Evolutionary conservation across 306 rosid species (phyloP), one percentile per base, ranked within the genome.

Genomic region (Pterocarpus macrocarpus): DNA sequence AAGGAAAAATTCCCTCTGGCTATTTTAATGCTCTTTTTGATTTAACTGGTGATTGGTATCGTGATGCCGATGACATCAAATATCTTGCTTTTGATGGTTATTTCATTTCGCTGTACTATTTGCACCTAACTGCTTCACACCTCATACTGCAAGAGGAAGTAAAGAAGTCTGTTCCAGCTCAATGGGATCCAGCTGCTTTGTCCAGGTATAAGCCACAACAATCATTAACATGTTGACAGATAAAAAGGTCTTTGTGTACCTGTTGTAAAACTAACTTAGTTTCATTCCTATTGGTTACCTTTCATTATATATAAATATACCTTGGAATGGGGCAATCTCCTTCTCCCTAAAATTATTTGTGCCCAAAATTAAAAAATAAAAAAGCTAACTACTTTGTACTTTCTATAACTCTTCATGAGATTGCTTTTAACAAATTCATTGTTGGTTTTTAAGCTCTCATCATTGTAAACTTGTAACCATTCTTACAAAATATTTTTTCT

Each of bases 1-100:
- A 89, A 77, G 99, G 97, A 68, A 95, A 95, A 93, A 84, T 95
- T 73, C 99, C 99, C 63, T 95, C 99, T 41, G 99, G 99, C 66
- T 93, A 86, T 88, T 88, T 93, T 35, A 95, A 93, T 81, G 88
- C 99, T 64, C 88, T 93, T 65, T 93, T 93, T 71, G 91, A 71
- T 59, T 85, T 91, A 73, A 88, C 82, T 83, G 97, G 97, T 35
- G 90, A 91, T 77, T 93, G 97, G 97, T 82, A 76, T 53, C 91
- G 83, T 15, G 97, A 93, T 83, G 91, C 88, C 70, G 82, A 90
- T 5, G 91, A 91, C 83, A 85, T 91, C 75, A 91, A 90, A 73
- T 84, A 78, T 85, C 90, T 93, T 75, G 92, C 94, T 65, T 90
- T 93, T 67, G 97, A 93, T 72, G 97, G 94, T 50, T 88, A 84